Percentiles rank a stretch among this genome's conserved stretches.
Evolutionary conservation across 192 early-diverging fungal genomes (phyloP).

Genomic region (Backusella parvicylindrica): DNA sequence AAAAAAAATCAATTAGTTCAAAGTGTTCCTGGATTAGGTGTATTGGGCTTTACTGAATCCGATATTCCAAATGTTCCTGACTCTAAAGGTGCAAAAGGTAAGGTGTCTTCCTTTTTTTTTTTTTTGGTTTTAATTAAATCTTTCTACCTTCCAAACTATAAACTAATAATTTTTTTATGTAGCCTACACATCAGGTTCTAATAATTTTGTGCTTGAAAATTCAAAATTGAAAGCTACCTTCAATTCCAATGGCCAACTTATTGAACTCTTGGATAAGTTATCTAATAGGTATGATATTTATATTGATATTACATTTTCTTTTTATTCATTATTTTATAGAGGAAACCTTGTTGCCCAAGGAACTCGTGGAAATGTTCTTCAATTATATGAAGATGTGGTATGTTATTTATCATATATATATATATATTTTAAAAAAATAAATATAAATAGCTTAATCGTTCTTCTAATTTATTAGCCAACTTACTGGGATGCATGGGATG

Average conservation of each 20-base stretch:
- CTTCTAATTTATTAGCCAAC: conserved; percentile 34
- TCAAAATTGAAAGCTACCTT: conserved; percentile 64
- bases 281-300: conserved; percentile 7
- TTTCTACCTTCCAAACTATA: no score
- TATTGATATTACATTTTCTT: no score
- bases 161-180: neutral
- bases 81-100: neutral
- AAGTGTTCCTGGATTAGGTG: conserved; percentile 16
- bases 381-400: conserved; percentile 82
- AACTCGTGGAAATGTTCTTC: conserved; percentile 68
- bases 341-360: conserved; percentile 54
- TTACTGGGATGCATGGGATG: conserved; percentile 59
- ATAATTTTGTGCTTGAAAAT: conserved; percentile 69
- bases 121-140: no score
- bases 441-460: conserved; percentile 38
- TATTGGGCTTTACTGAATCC: neutral
- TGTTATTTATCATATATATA: neutral
- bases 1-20: conserved; percentile 11
- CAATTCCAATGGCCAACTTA: conserved; percentile 67
- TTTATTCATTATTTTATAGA: conserved; percentile 11
- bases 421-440: no score
- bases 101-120: neutral
- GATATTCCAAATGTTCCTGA: neutral
- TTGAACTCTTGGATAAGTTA: conserved; percentile 57
- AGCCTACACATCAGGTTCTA: conserved; percentile 10